Evolutionary conservation across 345 rosid species (phyloP).

Genomic region (Eucalyptus brandiana): DNA sequence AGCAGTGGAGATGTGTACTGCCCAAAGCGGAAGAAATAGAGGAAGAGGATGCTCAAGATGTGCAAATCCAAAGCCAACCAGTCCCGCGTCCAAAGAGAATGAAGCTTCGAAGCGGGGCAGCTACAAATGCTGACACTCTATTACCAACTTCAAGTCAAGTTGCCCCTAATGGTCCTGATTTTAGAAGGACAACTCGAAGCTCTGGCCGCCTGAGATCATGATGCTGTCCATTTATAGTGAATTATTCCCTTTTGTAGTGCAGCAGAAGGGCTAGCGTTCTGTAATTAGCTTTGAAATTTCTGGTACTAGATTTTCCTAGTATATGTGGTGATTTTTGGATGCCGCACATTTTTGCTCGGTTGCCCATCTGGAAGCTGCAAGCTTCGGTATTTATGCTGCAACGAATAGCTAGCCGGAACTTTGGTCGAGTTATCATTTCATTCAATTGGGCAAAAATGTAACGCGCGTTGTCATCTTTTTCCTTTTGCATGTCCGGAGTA

Average conservation of each 20-base stretch:
- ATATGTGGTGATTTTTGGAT: not conserved
- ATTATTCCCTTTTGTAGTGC: not conserved
- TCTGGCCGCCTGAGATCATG: conserved; percentile 16
- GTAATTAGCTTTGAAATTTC: not conserved
- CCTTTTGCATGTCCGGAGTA: not conserved
- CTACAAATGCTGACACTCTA: not conserved
- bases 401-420: not conserved
- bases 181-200: conserved; percentile 49
- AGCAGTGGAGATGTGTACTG: conserved; percentile 29
- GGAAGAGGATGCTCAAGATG: conserved; percentile 12
- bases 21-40: conserved; percentile 38
- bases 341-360: not conserved
- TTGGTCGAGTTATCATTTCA: not conserved
- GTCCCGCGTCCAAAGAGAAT: conserved; percentile 19
- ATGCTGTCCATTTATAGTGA: not conserved
- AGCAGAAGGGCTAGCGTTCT: not conserved
- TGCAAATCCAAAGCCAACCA: conserved; percentile 11
- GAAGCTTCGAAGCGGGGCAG: conserved; percentile 16
- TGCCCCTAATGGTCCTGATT: conserved; percentile 4
- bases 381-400: not conserved
- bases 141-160: conserved; percentile 26
- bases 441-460: not conserved
- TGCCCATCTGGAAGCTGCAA: not conserved
- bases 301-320: not conserved
- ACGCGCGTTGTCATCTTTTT: not conserved